Percentiles rank a stretch among this genome's conserved stretches.
Evolutionary conservation across 495 filamentous ascomycete species (phyloP).

Genomic region (Penicillium silybi): DNA sequence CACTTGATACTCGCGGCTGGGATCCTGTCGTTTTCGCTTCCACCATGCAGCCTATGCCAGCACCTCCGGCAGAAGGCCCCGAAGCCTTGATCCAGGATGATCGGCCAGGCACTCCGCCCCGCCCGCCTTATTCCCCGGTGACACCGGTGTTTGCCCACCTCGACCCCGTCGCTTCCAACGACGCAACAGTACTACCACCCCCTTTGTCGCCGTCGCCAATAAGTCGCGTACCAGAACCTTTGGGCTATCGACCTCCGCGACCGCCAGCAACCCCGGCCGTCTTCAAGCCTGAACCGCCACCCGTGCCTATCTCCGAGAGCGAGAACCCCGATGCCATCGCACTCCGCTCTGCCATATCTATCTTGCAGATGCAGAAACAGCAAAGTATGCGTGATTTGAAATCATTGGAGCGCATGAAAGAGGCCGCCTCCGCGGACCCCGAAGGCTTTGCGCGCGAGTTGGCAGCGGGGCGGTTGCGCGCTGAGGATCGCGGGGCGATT

Average conservation of each 20-base stretch:
- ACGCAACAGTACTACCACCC: constrained; percentile 36
- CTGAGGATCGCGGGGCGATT: constrained; percentile 35
- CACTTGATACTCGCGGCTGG: background rate
- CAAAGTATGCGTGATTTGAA: constrained; percentile 69
- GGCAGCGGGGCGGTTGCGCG: constrained; percentile 47
- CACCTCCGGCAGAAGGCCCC: background rate
- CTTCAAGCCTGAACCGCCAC: constrained; percentile 46
- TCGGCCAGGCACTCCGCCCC: constrained; percentile 41
- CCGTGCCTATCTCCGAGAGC: constrained; percentile 68
- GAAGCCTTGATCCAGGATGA: constrained; percentile 11
- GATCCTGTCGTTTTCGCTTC: background rate
- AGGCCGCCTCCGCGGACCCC: constrained; percentile 62
- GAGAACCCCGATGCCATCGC: constrained; percentile 82
- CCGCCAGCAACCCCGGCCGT: constrained; percentile 20
- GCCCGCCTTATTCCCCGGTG: constrained; percentile 46
- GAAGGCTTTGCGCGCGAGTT: constrained; percentile 63
- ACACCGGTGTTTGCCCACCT: constrained; percentile 44
- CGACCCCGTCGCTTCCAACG: constrained; percentile 28
- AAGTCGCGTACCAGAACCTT: constrained; percentile 10
- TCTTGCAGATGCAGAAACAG: constrained; percentile 77
- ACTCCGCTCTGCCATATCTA: constrained; percentile 70
- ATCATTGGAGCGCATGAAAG: constrained; percentile 58
- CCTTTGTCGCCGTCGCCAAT: constrained; percentile 31
- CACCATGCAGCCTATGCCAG: constrained; percentile 7
- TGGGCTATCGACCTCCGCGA: constrained; percentile 9